Conservation (phyloP, 2,329 filamentous ascomycete species). For the Coniochaeta pulveracea region DNA sequence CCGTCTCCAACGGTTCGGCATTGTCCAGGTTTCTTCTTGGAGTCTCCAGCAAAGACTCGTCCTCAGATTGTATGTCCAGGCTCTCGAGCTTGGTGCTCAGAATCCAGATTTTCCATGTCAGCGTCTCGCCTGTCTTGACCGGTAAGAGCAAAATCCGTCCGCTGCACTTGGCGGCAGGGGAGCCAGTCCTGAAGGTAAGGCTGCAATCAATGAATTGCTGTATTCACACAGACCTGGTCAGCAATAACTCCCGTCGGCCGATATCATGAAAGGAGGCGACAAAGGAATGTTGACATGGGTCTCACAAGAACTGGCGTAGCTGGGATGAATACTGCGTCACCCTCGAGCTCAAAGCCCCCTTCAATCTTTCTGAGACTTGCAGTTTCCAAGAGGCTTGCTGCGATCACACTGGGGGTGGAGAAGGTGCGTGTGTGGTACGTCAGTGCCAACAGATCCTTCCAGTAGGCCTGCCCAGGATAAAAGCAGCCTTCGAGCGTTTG, state of each 20-base stretch:
- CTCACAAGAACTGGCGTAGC: slow-evolving; percentile 10
- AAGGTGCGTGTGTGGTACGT: slow-evolving; percentile 26
- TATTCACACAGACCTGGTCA: not conserved
- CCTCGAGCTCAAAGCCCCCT: slow-evolving; percentile 9
- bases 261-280: not conserved
- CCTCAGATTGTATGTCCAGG: slow-evolving; percentile 15
- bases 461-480: slow-evolving; percentile 20
- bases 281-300: not conserved
- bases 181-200: slow-evolving; percentile 19
- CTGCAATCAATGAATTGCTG: slow-evolving; percentile 19
- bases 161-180: slow-evolving; percentile 16
- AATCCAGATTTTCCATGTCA: slow-evolving; percentile 22
- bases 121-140: not conserved
- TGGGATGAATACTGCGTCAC: slow-evolving; percentile 8
- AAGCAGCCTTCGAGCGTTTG: slow-evolving; percentile 16
- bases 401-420: slow-evolving; percentile 11
- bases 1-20: slow-evolving; percentile 13
- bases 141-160: slow-evolving; percentile 22
- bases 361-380: slow-evolving; percentile 9
- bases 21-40: slow-evolving; percentile 11
- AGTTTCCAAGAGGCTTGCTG: slow-evolving; percentile 12
- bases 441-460: slow-evolving; percentile 23
- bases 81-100: slow-evolving; percentile 17
- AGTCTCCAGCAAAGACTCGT: slow-evolving; percentile 12
- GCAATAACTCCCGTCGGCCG: not conserved